Conservation (phyloP, 2,329 filamentous ascomycete species). For the Aspergillus sp. region DNA sequence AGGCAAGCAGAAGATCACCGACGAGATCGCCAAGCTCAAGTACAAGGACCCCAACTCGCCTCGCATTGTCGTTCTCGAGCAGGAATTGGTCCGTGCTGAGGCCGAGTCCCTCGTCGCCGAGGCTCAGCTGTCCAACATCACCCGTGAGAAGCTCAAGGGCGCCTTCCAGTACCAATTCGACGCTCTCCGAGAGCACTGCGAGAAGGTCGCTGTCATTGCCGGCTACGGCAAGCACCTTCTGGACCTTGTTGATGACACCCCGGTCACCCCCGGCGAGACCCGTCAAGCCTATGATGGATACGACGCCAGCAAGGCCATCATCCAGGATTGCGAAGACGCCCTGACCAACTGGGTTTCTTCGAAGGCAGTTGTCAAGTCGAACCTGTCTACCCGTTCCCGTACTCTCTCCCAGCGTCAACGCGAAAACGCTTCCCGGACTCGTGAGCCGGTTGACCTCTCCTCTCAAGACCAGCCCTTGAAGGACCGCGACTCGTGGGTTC, state of each 20-base stretch:
- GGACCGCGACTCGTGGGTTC: conserved; percentile 74
- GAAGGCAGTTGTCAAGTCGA: conserved; percentile 80
- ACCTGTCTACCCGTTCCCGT: conserved; percentile 78
- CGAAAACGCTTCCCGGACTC: conserved; percentile 60
- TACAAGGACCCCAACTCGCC: conserved; percentile 99
- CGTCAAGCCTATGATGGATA: conserved; percentile 95
- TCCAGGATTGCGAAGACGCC: conserved; percentile 96
- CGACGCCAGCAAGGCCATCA: conserved; percentile 95
- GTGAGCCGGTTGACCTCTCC: conserved; percentile 73
- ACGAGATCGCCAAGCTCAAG: conserved; percentile 97
- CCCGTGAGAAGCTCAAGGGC: conserved; percentile 97
- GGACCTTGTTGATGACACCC: conserved; percentile 91
- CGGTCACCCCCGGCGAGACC: conserved; percentile 94
- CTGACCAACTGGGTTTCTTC: conserved; percentile 94
- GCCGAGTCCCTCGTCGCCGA: conserved; percentile 98
- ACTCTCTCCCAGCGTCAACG: conserved; percentile 80
- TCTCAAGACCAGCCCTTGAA: conserved; percentile 73
- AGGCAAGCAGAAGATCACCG: conserved; percentile 99
- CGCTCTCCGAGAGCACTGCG: conserved; percentile 90
- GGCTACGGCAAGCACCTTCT: conserved; percentile 98
- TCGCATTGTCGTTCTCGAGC: conserved; percentile 94
- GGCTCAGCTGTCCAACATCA: conserved; percentile 97
- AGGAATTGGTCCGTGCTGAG: conserved; percentile 96
- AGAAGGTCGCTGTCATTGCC: conserved; percentile 96
- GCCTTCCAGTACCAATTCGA: conserved; percentile 98